These are phyloP conservation scores for Emmonsiellopsis sp. DNA, from an alignment of 2,329 filamentous ascomycete species.

Conservation along the genomic window DNA sequence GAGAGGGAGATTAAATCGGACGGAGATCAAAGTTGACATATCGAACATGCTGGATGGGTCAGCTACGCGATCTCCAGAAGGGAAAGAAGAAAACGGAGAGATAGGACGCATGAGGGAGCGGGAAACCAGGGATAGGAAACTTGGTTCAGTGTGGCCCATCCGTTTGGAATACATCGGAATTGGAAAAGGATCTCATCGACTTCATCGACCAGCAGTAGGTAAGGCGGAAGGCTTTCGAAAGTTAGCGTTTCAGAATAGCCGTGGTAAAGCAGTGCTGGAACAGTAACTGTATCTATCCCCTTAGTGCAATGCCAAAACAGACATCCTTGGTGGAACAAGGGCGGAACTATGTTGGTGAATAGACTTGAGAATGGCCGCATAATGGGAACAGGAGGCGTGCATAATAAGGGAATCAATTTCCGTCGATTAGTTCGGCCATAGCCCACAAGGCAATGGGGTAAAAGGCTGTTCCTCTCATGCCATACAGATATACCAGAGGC, in stretches of 20 bases:
- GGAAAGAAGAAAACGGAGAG: neutral
- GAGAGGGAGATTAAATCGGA: neutral
- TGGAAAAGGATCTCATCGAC: neutral
- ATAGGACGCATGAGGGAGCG: neutral
- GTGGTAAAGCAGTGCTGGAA: conserved; percentile 14
- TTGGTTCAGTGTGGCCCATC: neutral
- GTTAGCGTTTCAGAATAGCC: conserved; percentile 14
- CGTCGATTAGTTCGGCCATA: too few species aligned
- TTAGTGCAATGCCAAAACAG: neutral
- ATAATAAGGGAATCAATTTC: neutral
- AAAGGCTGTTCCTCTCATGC: too few species aligned
- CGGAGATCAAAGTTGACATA: neutral
- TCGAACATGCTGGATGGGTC: neutral
- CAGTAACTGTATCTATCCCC: conserved; percentile 2
- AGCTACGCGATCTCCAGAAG: neutral
- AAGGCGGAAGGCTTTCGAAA: neutral
- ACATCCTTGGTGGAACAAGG: neutral
- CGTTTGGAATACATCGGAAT: neutral
- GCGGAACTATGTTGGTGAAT: neutral
- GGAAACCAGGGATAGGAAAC: neutral
- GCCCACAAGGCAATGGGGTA: too few species aligned
- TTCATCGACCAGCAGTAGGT: neutral
- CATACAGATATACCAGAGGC: neutral
- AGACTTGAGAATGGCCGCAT: neutral
- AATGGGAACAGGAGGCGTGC: neutral